phyloP scores from a whole-genome alignment of 2,329 filamentous ascomycete genomes.

The Curvularia hawaiiensis region DNA sequence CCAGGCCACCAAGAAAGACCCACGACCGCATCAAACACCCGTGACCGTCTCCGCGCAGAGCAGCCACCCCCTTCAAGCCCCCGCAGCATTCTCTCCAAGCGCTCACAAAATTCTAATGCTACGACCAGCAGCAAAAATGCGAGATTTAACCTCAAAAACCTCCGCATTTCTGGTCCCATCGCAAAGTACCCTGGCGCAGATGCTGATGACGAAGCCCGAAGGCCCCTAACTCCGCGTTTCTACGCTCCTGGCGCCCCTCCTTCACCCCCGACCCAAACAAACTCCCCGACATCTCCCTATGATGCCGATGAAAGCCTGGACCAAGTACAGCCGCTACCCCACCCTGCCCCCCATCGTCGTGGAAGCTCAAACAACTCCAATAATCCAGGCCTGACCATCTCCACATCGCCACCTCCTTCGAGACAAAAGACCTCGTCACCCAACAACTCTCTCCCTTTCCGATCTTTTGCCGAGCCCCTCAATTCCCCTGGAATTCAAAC shows the following conservation, averaged over 20 bases:
- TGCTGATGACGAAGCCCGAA: constrained; percentile 54
- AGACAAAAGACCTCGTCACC: constrained; percentile 16
- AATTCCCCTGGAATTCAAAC: constrained; percentile 48
- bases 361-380: constrained; percentile 16
- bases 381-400: constrained; percentile 17
- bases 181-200: constrained; percentile 50
- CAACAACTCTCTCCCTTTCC: constrained; percentile 42
- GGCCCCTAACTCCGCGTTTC: constrained; percentile 61
- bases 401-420: not conserved
- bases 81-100: constrained; percentile 46
- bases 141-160: constrained; percentile 57
- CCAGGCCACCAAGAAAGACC: constrained; percentile 44
- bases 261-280: constrained; percentile 53
- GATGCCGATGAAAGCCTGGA: constrained; percentile 44
- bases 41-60: constrained; percentile 18
- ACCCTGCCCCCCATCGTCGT: constrained; percentile 41
- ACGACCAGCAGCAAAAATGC: constrained; percentile 47
- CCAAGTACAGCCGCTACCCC: constrained; percentile 44
- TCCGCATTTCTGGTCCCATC: constrained; percentile 63
- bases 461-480: constrained; percentile 37
- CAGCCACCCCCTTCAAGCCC: constrained; percentile 35
- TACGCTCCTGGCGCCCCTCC: constrained; percentile 61
- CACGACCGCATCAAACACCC: constrained; percentile 32
- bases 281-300: constrained; percentile 38
- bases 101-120: constrained; percentile 45